Conservation (phyloP, 1,284 basidiomycete species). For the Ganoderma boninense region DNA sequence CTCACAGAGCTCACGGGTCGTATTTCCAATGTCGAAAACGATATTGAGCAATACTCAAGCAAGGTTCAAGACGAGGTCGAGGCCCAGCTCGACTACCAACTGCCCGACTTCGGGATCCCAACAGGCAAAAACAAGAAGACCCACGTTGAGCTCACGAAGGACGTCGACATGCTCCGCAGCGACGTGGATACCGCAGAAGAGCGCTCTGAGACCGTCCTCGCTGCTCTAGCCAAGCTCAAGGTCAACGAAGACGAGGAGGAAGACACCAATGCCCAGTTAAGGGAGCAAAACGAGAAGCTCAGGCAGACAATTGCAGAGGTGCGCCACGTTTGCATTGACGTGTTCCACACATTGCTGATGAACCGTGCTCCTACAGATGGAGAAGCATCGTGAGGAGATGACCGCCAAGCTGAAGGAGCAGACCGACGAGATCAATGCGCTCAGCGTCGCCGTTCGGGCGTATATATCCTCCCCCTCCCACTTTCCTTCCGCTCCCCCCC, state of each 20-base stretch:
- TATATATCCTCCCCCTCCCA: constrained; percentile 45
- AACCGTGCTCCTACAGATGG: constrained; percentile 37
- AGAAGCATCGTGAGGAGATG: constrained; percentile 34
- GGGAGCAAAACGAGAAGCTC: constrained; percentile 28
- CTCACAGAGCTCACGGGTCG: constrained; percentile 48
- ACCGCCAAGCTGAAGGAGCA: constrained; percentile 12
- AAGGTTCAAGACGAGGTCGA: constrained; percentile 47
- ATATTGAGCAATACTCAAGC: constrained; percentile 48
- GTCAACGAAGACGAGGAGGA: constrained; percentile 40
- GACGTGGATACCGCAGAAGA: neutral
- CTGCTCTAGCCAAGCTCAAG: constrained; percentile 49
- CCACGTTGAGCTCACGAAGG: constrained; percentile 44
- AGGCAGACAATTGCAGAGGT: constrained; percentile 40
- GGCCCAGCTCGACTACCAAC: constrained; percentile 40
- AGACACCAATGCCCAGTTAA: constrained; percentile 38
- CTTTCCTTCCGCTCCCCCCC: constrained; percentile 32
- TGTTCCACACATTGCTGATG: neutral
- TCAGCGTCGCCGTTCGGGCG: constrained; percentile 51
- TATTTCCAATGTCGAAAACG: constrained; percentile 52
- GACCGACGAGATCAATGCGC: constrained; percentile 43
- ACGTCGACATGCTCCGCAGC: constrained; percentile 47
- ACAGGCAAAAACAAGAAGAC: constrained; percentile 10
- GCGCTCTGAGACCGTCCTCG: constrained; percentile 40
- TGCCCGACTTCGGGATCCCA: constrained; percentile 39
- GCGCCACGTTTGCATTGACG: constrained; percentile 17